Conservation (phyloP, 2,329 filamentous ascomycete genomes). For the Arthrobotrys pseudoclavata region DNA sequence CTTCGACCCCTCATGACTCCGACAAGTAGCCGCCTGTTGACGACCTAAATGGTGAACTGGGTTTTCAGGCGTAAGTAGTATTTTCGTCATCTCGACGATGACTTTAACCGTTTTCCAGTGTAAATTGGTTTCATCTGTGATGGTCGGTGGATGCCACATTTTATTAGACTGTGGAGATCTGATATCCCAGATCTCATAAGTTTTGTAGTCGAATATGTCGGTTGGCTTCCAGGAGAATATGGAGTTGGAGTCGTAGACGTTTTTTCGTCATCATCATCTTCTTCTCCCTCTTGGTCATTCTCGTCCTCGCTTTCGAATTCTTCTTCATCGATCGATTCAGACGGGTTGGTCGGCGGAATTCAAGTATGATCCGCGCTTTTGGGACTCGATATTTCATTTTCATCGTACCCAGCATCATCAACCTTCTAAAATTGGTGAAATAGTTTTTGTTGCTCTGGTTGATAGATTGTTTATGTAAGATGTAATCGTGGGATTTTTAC, state of each 20-base stretch:
- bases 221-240: not conserved
- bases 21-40: too few relatives aligned
- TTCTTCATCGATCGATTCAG: not conserved
- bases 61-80: conserved; percentile 72
- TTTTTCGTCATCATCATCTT: not conserved
- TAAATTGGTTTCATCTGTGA: not conserved
- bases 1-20: too few relatives aligned
- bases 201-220: not conserved
- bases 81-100: conserved; percentile 74
- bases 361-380: too few relatives aligned
- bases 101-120: conserved; percentile 71
- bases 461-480: conserved; percentile 19
- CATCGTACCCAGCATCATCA: too few relatives aligned
- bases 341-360: too few relatives aligned
- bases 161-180: not conserved
- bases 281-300: conserved; percentile 9
- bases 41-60: conserved; percentile 53
- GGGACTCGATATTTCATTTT: too few relatives aligned
- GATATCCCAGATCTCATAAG: not conserved
- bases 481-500: not conserved
- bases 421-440: too few relatives aligned
- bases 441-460: not conserved
- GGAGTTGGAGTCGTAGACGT: too few relatives aligned
- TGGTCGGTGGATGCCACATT: not conserved
- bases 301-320: not conserved